Evolutionary conservation across 768 basidiomycete genomes (phyloP), one percentile per base, ranked within the genome.

Genomic region (Cytidiella melzeri): DNA sequence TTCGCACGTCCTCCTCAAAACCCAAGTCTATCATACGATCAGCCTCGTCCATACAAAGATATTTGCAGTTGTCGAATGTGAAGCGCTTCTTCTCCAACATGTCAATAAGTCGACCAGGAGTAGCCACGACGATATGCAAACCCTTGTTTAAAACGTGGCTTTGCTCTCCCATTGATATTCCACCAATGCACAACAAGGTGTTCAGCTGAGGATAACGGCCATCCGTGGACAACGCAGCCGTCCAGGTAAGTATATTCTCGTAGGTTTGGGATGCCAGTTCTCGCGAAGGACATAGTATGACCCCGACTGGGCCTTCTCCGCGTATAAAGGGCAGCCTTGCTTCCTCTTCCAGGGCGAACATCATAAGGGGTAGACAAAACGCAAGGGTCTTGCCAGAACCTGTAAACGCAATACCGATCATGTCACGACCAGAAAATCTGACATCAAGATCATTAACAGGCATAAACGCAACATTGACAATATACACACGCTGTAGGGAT

Each of bases 11-110:
- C 53, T 99, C 96, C 67, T 99, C 96, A 61, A 99, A 99, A 0
- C 96, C 96, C 64, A 97, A 74, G 63, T 99, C 96, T 52, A 99
- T 93, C 96, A 99, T 99, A 51, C 96, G 75, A 69, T 99, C 96
- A 0, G 96, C 96, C 69, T 99, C 96, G 68, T 99, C 96, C 92
- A 99, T 93, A 64, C 94, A 97, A 10, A 99, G 70, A 64, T 82
- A 96, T 72, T 92, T 93, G 84, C 94, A 97, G 55, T 84, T 86
- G 53, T 88, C 87, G 64, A 98, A 87, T 4, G 86, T 91, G 59
- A 99, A 89, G 55, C 83, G 79, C 66, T 81, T 89, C 74, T 97
- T 98, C 67, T 96, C 93, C 55, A 99, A 69, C 92, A 99, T 95
- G 67, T 99, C 96, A 54, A 98, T 97, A 46, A 98, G 73, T 45